These are phyloP conservation scores for Sistotremastrum niveocremeum DNA, from an alignment of 768 basidiomycete genomes.

Conservation along the genomic window DNA sequence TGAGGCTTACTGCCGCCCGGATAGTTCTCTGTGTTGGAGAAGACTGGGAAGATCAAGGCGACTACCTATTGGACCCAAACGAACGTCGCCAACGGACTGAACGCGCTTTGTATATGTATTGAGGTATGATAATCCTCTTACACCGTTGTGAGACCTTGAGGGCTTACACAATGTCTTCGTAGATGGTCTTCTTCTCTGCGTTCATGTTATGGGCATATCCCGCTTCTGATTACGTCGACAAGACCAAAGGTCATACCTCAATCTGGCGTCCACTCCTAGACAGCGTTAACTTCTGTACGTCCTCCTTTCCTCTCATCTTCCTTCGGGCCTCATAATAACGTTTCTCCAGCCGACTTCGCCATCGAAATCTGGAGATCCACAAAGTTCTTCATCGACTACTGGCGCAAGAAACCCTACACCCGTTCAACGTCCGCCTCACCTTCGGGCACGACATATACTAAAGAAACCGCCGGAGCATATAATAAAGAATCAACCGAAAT, in stretches of 20 bases:
- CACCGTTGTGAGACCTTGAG: neutral
- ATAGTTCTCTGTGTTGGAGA: neutral
- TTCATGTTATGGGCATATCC: conserved; percentile 82
- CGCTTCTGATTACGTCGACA: conserved; percentile 42
- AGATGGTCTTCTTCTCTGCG: conserved; percentile 75
- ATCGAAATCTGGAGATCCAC: conserved; percentile 52
- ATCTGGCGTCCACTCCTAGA: conserved; percentile 66
- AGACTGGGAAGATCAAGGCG: conserved; percentile 20
- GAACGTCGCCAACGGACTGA: conserved; percentile 76
- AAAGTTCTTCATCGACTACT: conserved; percentile 40
- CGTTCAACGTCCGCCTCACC: conserved; percentile 1
- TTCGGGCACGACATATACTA: too few relatives aligned
- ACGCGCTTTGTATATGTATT: conserved; percentile 68
- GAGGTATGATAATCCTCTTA: conserved; percentile 38
- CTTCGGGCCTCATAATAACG: neutral
- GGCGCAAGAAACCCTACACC: conserved; percentile 19
- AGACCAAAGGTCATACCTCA: conserved; percentile 28
- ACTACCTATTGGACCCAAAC: conserved; percentile 73
- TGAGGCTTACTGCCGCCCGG: neutral
- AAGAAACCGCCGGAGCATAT: neutral
- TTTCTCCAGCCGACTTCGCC: conserved; percentile 42
- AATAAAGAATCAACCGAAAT: neutral
- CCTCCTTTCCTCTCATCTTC: neutral
- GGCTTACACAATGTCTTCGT: neutral
- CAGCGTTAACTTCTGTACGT: conserved; percentile 18